Evolutionary conservation across 2,329 filamentous ascomycete species (phyloP).

Genomic region (Fusarium chuoi): DNA sequence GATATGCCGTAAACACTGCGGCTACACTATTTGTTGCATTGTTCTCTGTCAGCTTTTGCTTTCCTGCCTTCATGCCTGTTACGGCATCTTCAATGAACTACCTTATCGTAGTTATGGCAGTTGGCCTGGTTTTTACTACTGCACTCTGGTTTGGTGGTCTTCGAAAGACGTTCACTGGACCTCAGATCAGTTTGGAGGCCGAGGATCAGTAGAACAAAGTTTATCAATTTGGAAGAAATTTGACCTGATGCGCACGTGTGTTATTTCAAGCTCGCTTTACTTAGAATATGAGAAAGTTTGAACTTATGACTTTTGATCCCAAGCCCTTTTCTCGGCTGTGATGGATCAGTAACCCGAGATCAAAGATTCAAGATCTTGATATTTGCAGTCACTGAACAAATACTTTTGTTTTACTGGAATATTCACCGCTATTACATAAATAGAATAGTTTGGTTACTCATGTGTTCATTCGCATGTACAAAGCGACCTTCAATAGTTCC

Average conservation of each 20-base stretch:
- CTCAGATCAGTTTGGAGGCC: slow-evolving; percentile 12
- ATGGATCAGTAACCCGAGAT: background rate
- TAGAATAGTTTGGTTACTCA: fast-evolving
- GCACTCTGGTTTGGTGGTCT: slow-evolving; percentile 32
- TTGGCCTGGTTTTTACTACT: slow-evolving; percentile 33
- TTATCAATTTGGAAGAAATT: fast-evolving
- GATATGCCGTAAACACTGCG: slow-evolving; percentile 31
- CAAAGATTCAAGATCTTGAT: background rate
- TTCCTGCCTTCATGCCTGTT: slow-evolving; percentile 35
- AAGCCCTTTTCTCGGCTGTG: background rate
- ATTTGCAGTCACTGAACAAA: fast-evolving
- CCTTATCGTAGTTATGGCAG: slow-evolving; percentile 40
- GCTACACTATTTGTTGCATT: slow-evolving; percentile 38
- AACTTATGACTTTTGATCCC: background rate
- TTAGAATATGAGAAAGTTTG: background rate
- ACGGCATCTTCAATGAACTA: slow-evolving; percentile 40
- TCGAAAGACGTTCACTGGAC: slow-evolving; percentile 37
- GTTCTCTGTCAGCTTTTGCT: slow-evolving; percentile 42
- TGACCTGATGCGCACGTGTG: background rate
- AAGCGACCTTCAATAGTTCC: fast-evolving
- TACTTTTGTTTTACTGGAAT: fast-evolving
- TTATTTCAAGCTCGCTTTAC: background rate
- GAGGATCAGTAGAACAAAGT: background rate
- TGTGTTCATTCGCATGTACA: background rate
- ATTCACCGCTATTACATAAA: fast-evolving